These are phyloP conservation scores for Psilocybe cubensis DNA, from an alignment of 768 basidiomycete genomes.

Conservation along the genomic window DNA sequence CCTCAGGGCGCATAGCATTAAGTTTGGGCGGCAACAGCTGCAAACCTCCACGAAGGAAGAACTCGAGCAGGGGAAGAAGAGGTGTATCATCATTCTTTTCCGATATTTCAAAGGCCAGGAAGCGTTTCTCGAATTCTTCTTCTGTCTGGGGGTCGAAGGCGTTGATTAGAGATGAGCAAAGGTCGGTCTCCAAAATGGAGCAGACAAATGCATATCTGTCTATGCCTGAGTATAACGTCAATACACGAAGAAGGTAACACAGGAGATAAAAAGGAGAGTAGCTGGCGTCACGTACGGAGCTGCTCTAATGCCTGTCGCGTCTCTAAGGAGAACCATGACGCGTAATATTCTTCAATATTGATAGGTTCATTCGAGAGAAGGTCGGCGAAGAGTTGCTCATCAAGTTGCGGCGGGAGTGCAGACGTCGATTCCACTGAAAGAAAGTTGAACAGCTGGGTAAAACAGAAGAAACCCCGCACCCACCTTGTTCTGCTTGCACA, in stretches of 20 bases:
- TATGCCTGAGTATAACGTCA: conserved; percentile 10
- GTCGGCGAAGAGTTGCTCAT: background rate
- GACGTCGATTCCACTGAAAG: background rate
- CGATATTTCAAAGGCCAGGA: conserved; percentile 22
- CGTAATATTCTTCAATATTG: conserved; percentile 17
- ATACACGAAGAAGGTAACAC: background rate
- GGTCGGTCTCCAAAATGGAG: conserved; percentile 12
- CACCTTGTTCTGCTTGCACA: background rate
- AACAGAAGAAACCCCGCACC: background rate
- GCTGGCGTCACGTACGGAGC: conserved; percentile 14
- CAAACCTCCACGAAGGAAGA: conserved; percentile 23
- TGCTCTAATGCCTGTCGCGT: conserved; percentile 7
- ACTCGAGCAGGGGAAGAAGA: conserved; percentile 22
- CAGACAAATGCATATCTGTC: conserved; percentile 24
- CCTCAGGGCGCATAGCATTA: background rate
- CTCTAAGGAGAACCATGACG: conserved; percentile 18
- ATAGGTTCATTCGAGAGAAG: conserved; percentile 1
- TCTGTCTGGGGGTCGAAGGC: conserved; percentile 12
- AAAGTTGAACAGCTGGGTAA: background rate
- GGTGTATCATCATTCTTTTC: conserved; percentile 19
- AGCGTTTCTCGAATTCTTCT: conserved; percentile 26
- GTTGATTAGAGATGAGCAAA: background rate
- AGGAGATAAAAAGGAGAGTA: background rate
- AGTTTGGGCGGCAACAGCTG: conserved; percentile 19
- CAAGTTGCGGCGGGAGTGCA: background rate